Evolutionary conservation across 208 protist species (phyloP).

Genomic region (Crithidia expoeki): DNA sequence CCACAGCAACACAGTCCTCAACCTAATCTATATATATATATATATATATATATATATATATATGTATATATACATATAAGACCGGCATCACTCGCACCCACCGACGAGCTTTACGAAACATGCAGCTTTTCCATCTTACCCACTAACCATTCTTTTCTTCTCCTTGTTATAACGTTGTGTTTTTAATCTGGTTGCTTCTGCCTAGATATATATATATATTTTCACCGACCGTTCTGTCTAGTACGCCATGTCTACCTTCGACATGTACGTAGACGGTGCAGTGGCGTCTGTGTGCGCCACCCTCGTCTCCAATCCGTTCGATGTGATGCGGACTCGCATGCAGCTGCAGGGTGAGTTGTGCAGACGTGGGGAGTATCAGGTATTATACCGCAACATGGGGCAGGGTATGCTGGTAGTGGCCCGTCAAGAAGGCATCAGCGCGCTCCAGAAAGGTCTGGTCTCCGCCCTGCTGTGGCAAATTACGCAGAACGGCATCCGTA

Average conservation of each 20-base stretch:
- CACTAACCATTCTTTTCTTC: too few species aligned
- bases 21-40: too few species aligned
- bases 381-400: conserved; percentile 51
- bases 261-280: conserved; percentile 63
- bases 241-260: conserved; percentile 48
- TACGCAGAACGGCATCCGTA: conserved; percentile 64
- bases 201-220: too few species aligned
- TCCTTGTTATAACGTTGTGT: too few species aligned
- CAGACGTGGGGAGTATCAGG: conserved; percentile 45
- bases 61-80: too few species aligned
- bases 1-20: too few species aligned
- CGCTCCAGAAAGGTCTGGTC: conserved; percentile 62
- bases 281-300: conserved; percentile 49
- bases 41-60: too few species aligned
- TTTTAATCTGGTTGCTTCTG: too few species aligned
- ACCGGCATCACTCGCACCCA: too few species aligned
- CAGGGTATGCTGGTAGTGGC: conserved; percentile 57
- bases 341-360: conserved; percentile 73
- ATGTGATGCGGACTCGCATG: conserved; percentile 77
- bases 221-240: too few species aligned
- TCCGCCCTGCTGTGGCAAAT: conserved; percentile 61
- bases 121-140: too few species aligned
- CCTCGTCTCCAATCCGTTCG: conserved; percentile 73
- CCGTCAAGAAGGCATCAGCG: conserved; percentile 47
- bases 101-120: too few species aligned